Base-by-base conservation (phyloP, 2,329 filamentous ascomycete genomes). In the Laburnicola sp. region DNA sequence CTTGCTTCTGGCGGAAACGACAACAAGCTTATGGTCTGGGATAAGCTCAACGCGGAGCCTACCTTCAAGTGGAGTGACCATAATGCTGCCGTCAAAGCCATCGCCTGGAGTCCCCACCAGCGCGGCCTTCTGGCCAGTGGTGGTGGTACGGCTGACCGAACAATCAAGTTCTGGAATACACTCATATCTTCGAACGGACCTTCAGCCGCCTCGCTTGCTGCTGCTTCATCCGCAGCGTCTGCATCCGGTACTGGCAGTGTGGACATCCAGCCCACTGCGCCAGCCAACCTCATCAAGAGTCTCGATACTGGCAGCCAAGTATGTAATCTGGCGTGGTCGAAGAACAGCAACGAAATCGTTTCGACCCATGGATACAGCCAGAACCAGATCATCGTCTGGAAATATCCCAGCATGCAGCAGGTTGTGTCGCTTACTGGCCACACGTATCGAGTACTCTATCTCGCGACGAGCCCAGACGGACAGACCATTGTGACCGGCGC, bases 331-430 rank as follows among this genome's bases (percentile, higher is more conserved):
- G 89, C 92, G 3, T 99, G 95, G 92, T 94, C 88, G 16, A 96
- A 95, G 69, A 96, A 97, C 73, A 96, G 91, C 6, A 96, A 97
- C 70, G 94, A 99, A 74, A 91, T 99, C 51, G 93, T 99, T 48
- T 93, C 88, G 44, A 99, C 94, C 1, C 94, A 99, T 69, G 94
- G 94, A 5, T 99, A 97, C 76, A 93, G 88, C 62, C 94, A 99
- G 70, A 97, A 99, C 71, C 94, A 97, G 73, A 97, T 99, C 64
- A 93, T 97, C 32, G 91, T 99, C 48, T 99, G 94, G 94, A 99
- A 99, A 69, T 99, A 99, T 69, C 94, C 94, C 1, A 92, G 88
- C 60, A 97, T 99, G 94, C 91, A 91, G 42, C 94, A 97, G 71
- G 91, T 99, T 6, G 93, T 91, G 35, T 96, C 90, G 60, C 79